Evolutionary conservation across 1,139 yeast species (phyloP).

Genomic region (Saccharomycopsis hybrid): DNA sequence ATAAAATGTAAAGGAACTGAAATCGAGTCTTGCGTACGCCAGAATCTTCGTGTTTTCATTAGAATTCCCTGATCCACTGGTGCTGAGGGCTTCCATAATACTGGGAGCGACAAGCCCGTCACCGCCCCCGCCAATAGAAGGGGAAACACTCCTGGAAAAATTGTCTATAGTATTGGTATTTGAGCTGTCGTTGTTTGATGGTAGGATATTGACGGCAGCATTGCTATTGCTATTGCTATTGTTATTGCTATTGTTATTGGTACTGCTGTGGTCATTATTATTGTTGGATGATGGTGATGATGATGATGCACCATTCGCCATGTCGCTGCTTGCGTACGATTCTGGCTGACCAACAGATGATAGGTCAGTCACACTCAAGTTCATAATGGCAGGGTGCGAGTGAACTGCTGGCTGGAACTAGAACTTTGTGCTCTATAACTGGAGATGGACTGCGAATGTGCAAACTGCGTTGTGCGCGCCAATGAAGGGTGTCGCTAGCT

Average conservation of each 20-base stretch:
- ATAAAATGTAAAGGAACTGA: constrained; percentile 86
- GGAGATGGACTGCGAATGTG: background rate
- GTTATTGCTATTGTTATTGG: background rate
- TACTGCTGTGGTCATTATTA: background rate
- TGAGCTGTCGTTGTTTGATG: background rate
- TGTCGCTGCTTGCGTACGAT: background rate
- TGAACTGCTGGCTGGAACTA: background rate
- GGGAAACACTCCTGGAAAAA: background rate
- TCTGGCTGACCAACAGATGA: background rate
- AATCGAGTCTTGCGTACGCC: constrained; percentile 92
- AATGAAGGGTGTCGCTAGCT: background rate
- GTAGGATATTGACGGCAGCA: background rate
- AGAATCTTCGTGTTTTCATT: constrained; percentile 49
- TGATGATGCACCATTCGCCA: background rate
- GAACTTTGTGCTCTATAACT: background rate
- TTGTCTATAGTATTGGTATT: background rate
- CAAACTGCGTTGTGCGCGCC: background rate
- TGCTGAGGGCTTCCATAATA: background rate
- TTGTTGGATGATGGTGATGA: background rate
- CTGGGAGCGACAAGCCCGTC: background rate
- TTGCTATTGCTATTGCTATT: background rate
- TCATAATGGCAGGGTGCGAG: background rate
- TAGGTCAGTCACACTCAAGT: background rate
- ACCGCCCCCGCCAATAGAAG: background rate
- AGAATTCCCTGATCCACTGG: background rate